Evolutionary conservation across 1,139 yeast species (phyloP).

Genomic region (Debaryomyces coudertii): DNA sequence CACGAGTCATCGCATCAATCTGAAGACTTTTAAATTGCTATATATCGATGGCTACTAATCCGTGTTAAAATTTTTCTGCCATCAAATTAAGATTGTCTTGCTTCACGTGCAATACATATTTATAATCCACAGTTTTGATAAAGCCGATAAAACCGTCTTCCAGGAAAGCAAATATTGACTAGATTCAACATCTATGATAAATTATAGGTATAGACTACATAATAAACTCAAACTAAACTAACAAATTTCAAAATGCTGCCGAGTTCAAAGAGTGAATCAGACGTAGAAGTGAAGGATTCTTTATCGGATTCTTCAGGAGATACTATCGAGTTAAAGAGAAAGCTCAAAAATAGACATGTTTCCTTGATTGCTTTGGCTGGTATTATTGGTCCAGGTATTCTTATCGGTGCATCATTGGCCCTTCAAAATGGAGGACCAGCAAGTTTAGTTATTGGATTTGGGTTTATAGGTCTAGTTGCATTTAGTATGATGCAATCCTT

Average conservation of each 20-base stretch:
- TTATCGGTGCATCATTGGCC: slow-evolving; percentile 52
- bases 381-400: slow-evolving; percentile 57
- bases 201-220: background rate
- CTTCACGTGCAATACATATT: background rate
- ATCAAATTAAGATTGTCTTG: background rate
- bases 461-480: slow-evolving; percentile 58
- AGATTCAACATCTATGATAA: background rate
- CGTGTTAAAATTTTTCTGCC: background rate
- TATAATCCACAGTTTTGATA: slow-evolving; percentile 1
- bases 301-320: background rate
- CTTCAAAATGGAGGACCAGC: slow-evolving; percentile 48
- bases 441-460: slow-evolving; percentile 46
- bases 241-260: background rate
- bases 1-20: background rate
- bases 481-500: slow-evolving; percentile 59
- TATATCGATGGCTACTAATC: background rate
- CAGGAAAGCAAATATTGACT: background rate
- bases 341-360: slow-evolving; percentile 46
- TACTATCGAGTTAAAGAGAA: slow-evolving; percentile 27
- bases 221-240: background rate
- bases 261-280: slow-evolving; percentile 5
- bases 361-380: slow-evolving; percentile 57
- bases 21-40: background rate
- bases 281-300: background rate
- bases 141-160: too few species aligned